Evolutionary conservation across 495 filamentous ascomycete species (phyloP), one percentile per base, ranked within the genome.

Genomic region (Chaetomium fimeti): DNA sequence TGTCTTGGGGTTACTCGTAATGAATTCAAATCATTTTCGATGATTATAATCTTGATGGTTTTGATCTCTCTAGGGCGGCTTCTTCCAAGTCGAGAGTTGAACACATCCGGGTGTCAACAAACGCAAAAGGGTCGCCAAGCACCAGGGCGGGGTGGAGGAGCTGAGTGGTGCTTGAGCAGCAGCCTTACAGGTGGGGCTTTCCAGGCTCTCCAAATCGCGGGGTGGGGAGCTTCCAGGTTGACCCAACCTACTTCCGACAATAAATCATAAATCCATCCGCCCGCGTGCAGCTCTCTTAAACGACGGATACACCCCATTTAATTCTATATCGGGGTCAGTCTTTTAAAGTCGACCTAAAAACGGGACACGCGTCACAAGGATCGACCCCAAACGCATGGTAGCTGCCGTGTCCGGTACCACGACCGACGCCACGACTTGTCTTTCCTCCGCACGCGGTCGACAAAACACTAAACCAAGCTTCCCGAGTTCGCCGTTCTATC

Each of bases 141-240:
- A 2, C 2, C n/a, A 16, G 58, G 38, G 43, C n/a, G 18, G 43
- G n/a, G 55, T 32, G 38, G 29, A 12, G 7, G 27, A 25, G 36
- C 8, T n/a, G n/a, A n/a, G n/a, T n/a, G n/a, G n/a, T n/a, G n/a
- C n/a, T n/a, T n/a, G n/a, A n/a, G n/a, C 12, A 49, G 25, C 42
- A 55, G 56, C 56, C 25, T 48, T 38, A 29, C 32, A 27, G 20
- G 61, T 63, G 61, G 61, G 55, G 54, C 42, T 5, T 29, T 53
- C 59, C 20, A 61, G 59, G 59, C 47, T 45, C 27, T 29, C 59
- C 47, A 65, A 66, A 64, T 61, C 61, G 65, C 65, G 65, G 65
- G 64, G 64, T 57, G 65, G 60, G 42, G 57, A 60, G 54, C 57
- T 62, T 47, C 55, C 47, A 48, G 28, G 16, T 38, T 11, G 29